A percentile compares a stretch with the other conserved stretches of the same genome.
Conservation (phyloP, 305 asterid species). For the Striga hermonthica region DNA sequence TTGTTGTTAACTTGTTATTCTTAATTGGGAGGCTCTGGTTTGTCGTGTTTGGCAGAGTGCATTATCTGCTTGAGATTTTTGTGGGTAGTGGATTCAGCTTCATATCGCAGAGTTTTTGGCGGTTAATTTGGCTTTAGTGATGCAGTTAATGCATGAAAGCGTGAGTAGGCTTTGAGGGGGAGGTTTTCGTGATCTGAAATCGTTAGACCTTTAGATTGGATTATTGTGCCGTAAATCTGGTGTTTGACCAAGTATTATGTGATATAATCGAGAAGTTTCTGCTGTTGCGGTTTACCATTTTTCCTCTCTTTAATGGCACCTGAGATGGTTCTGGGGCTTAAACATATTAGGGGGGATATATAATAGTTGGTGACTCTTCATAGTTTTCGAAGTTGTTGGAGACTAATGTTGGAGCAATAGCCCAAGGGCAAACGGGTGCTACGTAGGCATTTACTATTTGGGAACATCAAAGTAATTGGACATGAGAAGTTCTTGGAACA, state of each 20-base stretch:
- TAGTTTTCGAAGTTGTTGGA: constrained; percentile 43
- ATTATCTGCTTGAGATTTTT: constrained; percentile 27
- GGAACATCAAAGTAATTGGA: constrained; percentile 49
- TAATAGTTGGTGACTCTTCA: constrained; percentile 46
- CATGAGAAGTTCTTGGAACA: constrained; percentile 89
- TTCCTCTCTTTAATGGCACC: constrained; percentile 39
- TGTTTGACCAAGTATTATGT: constrained; percentile 27
- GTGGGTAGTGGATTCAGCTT: constrained; percentile 30
- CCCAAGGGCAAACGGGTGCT: constrained; percentile 22
- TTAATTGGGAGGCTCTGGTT: constrained; percentile 35
- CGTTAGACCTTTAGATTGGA: constrained; percentile 29
- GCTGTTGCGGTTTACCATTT: constrained; percentile 21
- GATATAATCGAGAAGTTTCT: constrained; percentile 24
- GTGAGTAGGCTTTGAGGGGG: constrained; percentile 21
- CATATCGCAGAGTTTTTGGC: constrained; percentile 30
- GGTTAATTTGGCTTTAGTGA: constrained; percentile 35
- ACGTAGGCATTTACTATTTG: constrained; percentile 25
- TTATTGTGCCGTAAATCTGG: constrained; percentile 22
- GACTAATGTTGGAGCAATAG: constrained; percentile 50
- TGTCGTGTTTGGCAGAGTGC: constrained; percentile 25
- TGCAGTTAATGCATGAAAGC: constrained; percentile 32
- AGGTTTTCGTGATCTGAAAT: constrained; percentile 37
- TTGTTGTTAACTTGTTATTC: constrained; percentile 26
- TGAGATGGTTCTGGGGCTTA: constrained; percentile 43
- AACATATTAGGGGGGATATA: constrained; percentile 36